Evolutionary conservation across 2,329 filamentous ascomycete genomes (phyloP), one percentile per base, ranked within the genome.

Genomic region (Hawksworthiomyces lignivorus): DNA sequence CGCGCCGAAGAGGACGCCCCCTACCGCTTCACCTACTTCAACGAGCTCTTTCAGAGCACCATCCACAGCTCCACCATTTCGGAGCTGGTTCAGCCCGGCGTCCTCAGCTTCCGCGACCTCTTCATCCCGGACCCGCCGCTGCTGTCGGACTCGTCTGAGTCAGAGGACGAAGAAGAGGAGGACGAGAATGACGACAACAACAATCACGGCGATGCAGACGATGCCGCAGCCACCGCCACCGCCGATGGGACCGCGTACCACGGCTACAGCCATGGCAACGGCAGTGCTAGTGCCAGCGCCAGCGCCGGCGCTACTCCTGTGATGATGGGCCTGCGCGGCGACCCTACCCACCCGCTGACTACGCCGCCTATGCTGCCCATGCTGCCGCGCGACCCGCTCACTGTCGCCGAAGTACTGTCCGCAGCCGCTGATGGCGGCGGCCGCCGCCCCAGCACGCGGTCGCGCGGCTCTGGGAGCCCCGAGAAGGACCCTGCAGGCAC

Each of bases 1-100:
- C 77, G 84, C 29, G 80, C 86, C 40, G 86, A 92, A 49, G 89
- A 95, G 47, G 90, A 96, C 50, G 80, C 83, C 0, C 92, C 92
- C 0, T 97, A 94, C 60, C 78, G 92, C 20, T 98, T 96, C 60
- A 97, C 92, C 0, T 98, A 98, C 62, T 98, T 98, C 72, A 97
- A 97, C 61, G 92, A 97, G 58, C 87, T 95, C 49, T 87, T 97
- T 43, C 84, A 87, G 54, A 94, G 86, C 60, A 98, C 92, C 0
- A 94, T 98, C 48, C 92, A 98, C 62, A 92, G 88, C 46, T 87
- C 94, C 61, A 92, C 84, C 1, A 95, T 98, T 44, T 94, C 88
- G 3, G 92, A 96, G 59, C 73, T 98, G 17, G 75, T 94, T 8
- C 88, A 95, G 52, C 82, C 86, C 1, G 92, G 87, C 6, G n/a